Evolutionary conservation across 2,329 filamentous ascomycete genomes (phyloP), one percentile per base, ranked within the genome.

Genomic region (Paecilomyces niveus): DNA sequence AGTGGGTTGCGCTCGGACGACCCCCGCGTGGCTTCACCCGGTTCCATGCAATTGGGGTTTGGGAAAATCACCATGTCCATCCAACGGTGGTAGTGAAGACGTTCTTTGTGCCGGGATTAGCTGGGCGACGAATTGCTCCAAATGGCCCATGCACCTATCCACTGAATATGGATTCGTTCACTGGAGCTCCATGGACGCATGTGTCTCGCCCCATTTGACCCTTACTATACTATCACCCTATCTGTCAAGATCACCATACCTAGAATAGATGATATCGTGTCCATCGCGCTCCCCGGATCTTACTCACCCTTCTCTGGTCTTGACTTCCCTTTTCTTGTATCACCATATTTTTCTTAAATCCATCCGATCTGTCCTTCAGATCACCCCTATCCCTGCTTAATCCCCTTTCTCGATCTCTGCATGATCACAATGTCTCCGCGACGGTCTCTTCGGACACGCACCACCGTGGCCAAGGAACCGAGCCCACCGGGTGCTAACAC

Each of bases 401-500:
- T 53, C 54, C 58, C 52, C 57, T 29, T 22, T 51, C 35, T 18
- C 15, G n/a, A 45, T 5, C 15, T 51, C 15, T 45, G 32, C 53
- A 24, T n/a, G 26, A 53, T 45, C 60, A 68, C 52, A 54, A 76
- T 77, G 75, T 63, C 70, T 56, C 64, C 70, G 54, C 71, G 72
- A 62, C 75, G 75, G 58, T 72, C 74, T 56, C 69, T 72, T 58
- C 75, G 75, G 62, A 70, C 71, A 61, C 73, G 68, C 63, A 57
- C 62, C 55, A 59, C 62, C 59, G 64, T 67, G 53, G 65, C 68
- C 59, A 68, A 68, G 32, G 56, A 62, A 35, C 61, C 65, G 57
- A 69, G 63, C 26, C 65, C 59, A 59, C 57, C 63, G 54, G 68
- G 70, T 63, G 67, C 72, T 73, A 72, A 75, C 63, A 59, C 63